Percentiles rank a stretch among this genome's conserved stretches.
phyloP scores from a whole-genome alignment of 352 stramenopile species.

The Globisporangium recalcitrans region DNA sequence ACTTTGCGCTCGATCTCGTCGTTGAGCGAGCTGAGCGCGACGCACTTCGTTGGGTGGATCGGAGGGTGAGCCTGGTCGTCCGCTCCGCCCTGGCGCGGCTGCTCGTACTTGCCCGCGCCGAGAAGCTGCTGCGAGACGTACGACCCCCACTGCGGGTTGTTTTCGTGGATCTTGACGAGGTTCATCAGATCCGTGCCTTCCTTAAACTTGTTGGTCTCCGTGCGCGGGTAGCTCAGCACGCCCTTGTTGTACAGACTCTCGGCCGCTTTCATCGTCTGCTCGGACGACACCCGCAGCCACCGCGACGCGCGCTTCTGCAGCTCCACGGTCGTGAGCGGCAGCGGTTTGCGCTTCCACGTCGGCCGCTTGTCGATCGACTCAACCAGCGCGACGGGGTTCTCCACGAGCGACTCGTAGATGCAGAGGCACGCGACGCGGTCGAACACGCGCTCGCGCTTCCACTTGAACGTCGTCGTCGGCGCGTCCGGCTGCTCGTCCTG shows the following conservation, averaged over 20 bases:
- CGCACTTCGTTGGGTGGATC: conserved; percentile 97
- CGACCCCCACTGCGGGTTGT: conserved; percentile 61
- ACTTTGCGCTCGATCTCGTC: conserved; percentile 91
- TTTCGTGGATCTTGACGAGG: conserved; percentile 72
- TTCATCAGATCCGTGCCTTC: conserved; percentile 86
- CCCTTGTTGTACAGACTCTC: conserved; percentile 98
- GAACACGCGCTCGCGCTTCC: conserved; percentile 94
- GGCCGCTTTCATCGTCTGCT: conserved; percentile 95
- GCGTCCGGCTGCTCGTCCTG: conserved; percentile 39
- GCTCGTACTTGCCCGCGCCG: conserved; percentile 57
- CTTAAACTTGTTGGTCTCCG: conserved; percentile 99
- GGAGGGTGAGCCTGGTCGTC: conserved; percentile 98
- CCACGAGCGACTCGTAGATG: conserved; percentile 87
- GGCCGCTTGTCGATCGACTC: conserved; percentile 64
- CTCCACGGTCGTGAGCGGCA: conserved; percentile 98
- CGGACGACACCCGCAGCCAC: conserved; percentile 94
- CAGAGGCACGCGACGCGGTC: conserved; percentile 91
- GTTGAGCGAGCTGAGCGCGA: conserved; percentile 57
- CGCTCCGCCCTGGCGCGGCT: conserved; percentile 86
- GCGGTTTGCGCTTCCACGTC: conserved; percentile 93
- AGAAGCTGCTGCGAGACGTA: conserved; percentile 74
- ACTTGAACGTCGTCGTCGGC: conserved; percentile 91
- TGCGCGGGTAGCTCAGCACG: conserved; percentile 98
- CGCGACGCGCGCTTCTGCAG: conserved; percentile 96
- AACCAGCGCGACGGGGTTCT: conserved; percentile 57